Evolutionary conservation across 129 eudicot genomes (phyloP), one percentile per base, ranked within the genome.

Genomic region (Cynara cardunculus): DNA sequence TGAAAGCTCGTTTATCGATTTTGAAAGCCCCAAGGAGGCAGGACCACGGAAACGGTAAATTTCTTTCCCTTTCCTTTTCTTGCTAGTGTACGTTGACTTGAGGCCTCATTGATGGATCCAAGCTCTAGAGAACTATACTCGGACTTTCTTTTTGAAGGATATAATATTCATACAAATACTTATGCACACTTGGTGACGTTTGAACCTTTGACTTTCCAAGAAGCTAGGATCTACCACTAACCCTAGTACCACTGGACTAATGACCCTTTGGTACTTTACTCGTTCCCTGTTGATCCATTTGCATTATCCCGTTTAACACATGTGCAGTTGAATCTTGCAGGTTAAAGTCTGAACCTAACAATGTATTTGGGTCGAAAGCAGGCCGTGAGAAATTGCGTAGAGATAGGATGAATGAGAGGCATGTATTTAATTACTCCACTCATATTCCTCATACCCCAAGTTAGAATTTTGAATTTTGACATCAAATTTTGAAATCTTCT

Each of bases 331-430:
- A 18, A 44, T 22, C 71, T 35, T 80, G 35, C 88, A 91, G 97
- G 92, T 78, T 80, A 24, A 89, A 84, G 66, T 68, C 88, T 72
- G 97, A 89, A 82, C 56, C 86, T 44, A 76, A 32, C 82, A 87
- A 72, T 83, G 74, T 85, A 65, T 86, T 87, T 69, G 85, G 92
- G 49, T 78, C 94, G 39, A 92, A 90, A 85, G 97, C 97, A 37
- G 87, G 94, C 14, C 84, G 97, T 49, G 94, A 92, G 90, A 92
- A 89, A 82, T 22, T 69, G 77, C 89, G 97, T 61, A 86, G 97
- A 77, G 92, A 89, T 37, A 83, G 84, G 75, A 88, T 91, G 79
- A 91, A 91, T 75, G 97, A 91, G 74, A 91, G 93, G 97, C 88
- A 84, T 75, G 89, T n/a, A 64, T 31, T 39, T 65, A 34, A 34